Evolutionary conservation across 78 protist genomes (phyloP).

Genomic region (Emiliania huxleyi): DNA sequence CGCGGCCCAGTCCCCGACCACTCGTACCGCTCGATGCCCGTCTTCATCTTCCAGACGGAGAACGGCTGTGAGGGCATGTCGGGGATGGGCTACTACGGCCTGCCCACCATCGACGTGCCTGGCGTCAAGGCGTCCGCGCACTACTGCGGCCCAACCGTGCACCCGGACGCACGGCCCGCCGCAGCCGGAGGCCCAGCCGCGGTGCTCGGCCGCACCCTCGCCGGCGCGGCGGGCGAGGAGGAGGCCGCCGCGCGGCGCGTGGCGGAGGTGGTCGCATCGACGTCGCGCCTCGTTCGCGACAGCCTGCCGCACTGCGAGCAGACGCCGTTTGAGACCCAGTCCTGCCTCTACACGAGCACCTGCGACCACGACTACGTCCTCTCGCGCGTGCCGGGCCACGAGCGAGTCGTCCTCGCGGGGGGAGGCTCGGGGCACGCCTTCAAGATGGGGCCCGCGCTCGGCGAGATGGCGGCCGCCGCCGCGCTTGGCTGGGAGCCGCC

Average conservation of each 20-base stretch:
- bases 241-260: not conserved
- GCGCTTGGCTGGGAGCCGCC: not conserved
- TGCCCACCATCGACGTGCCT: not conserved
- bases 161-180: not conserved
- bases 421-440: slow-evolving; percentile 8
- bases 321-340: not conserved
- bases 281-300: not conserved
- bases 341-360: not conserved
- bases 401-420: not conserved
- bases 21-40: not conserved
- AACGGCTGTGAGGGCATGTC: not conserved
- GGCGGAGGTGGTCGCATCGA: not conserved
- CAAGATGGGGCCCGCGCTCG: not conserved
- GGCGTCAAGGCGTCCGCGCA: not conserved
- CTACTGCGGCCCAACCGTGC: not conserved
- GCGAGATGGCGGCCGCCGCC: not conserved
- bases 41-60: not conserved
- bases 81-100: not conserved
- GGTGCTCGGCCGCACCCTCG: not conserved
- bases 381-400: not conserved
- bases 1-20: no score
- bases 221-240: not conserved
- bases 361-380: not conserved
- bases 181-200: not conserved
- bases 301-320: not conserved